A percentile compares a stretch with the other conserved stretches of the same genome.
phyloP scores from a whole-genome alignment of 1,139 yeast genomes.

The Kurtzmaniella natalensis region DNA sequence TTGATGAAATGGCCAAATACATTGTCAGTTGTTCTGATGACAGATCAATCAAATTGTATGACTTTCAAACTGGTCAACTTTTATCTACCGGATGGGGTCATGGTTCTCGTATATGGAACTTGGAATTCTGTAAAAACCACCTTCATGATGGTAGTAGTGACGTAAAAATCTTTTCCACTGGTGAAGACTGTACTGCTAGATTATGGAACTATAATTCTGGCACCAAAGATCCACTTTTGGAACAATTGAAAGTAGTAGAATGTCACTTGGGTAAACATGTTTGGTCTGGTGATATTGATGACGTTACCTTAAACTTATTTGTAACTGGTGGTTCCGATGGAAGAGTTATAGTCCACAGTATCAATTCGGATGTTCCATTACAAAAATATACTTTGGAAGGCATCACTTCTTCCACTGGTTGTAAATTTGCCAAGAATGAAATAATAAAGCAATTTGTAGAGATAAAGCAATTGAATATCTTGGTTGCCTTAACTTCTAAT shows the following conservation, averaged over 20 bases:
- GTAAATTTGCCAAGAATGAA: conserved; percentile 43
- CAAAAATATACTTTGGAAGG: conserved; percentile 24
- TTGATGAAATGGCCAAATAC: conserved; percentile 52
- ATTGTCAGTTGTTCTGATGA: conserved; percentile 90
- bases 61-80: conserved; percentile 48
- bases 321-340: conserved; percentile 94
- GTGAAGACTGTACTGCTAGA: conserved; percentile 90
- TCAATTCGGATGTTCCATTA: conserved; percentile 16
- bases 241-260: conserved; percentile 22
- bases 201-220: conserved; percentile 52
- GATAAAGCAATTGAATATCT: conserved; percentile 27
- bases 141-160: conserved; percentile 6
- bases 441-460: conserved; percentile 58
- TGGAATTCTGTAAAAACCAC: conserved; percentile 48
- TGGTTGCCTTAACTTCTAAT: conserved; percentile 58
- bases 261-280: conserved; percentile 83
- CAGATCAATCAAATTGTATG: conserved; percentile 78
- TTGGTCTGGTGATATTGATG: conserved; percentile 74
- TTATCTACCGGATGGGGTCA: conserved; percentile 94
- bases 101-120: conserved; percentile 86
- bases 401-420: conserved; percentile 23
- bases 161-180: conserved; percentile 56
- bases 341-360: conserved; percentile 58
- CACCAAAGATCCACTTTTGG: conserved; percentile 19
- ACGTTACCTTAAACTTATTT: conserved; percentile 35